A percentile compares a stretch with the other conserved stretches of the same genome.
phyloP scores from a whole-genome alignment of 192 early-diverging fungal species.

The Coemansia sp. region DNA sequence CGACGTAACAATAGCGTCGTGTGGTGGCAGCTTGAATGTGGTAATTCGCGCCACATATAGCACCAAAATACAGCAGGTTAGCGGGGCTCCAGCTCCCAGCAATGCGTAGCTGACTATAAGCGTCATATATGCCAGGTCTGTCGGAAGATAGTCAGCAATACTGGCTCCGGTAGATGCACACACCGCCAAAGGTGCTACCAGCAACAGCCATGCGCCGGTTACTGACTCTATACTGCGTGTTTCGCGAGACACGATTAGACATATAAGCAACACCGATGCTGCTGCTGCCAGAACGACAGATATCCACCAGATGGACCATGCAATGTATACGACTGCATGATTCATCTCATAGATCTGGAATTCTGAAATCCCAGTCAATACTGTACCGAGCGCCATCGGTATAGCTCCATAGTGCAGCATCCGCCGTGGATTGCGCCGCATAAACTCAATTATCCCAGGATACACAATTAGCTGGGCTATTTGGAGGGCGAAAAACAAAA shows the following conservation, averaged over 20 bases:
- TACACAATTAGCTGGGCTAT: conserved; percentile 21
- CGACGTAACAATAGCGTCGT: conserved; percentile 43
- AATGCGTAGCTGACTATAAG: conserved; percentile 29
- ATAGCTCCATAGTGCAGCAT: conserved; percentile 52
- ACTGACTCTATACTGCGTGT: conserved; percentile 28
- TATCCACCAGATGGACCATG: conserved; percentile 41
- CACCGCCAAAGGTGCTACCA: conserved; percentile 47
- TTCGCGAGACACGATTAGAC: conserved; percentile 33
- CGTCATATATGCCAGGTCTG: neutral
- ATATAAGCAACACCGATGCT: conserved; percentile 18
- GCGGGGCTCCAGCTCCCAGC: conserved; percentile 46
- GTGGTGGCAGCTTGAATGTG: conserved; percentile 43
- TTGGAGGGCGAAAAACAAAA: conserved; percentile 16
- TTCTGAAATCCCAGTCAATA: conserved; percentile 15
- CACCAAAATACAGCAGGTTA: conserved; percentile 41
- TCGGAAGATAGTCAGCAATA: conserved; percentile 23
- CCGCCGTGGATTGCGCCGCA: conserved; percentile 37
- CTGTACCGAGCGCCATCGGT: conserved; percentile 49
- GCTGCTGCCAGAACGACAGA: conserved; percentile 25
- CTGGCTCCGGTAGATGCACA: conserved; percentile 42
- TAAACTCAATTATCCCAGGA: conserved; percentile 26
- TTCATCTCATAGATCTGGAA: neutral
- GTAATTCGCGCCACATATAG: conserved; percentile 48
- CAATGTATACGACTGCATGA: neutral
- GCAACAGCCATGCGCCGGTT: conserved; percentile 53